Base-by-base conservation (phyloP, 495 filamentous ascomycete species). In the Astrocystis sublimbata region DNA sequence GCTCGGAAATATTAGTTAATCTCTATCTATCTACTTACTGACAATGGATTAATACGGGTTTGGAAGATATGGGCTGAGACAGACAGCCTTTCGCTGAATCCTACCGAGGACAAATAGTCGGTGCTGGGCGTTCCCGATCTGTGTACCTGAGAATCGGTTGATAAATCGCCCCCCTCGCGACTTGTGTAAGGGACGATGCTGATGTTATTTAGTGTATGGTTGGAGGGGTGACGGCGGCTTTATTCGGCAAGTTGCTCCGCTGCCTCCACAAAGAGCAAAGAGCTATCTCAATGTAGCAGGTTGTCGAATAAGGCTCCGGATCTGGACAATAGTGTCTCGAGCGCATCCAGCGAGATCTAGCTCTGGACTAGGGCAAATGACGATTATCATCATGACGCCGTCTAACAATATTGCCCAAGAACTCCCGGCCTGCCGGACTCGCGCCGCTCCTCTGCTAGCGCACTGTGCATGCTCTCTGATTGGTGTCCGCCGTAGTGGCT, bases 191-290 rank as follows among this genome's bases (percentile, higher is more conserved):
- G 28, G 28, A 4, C 9, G 15, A 49, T 13, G 46, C 26, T 49
- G 12, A 4, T 12, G 26, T 8, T 49, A 4, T 1, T 30, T 30
- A 4, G 28, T 49, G 2, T 26, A 7, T 15, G 13, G 23, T 49
- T 49, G 46, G 28, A 30, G 4, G 6, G 43, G 23, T n/a, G 3
- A n/a, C 13, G 17, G 24, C 24, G 15, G 26, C 46, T 49, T 49
- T 47, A n/a, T 56, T 41, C 42, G 24, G 15, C 19, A n/a, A 19
- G 12, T 42, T 56, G 53, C 40, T n/a, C n/a, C n/a, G n/a, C n/a
- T n/a, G 38, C 26, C 17, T 15, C 12, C 33, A 28, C 52, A 55
- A 41, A 55, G 51, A 40, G 13, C 52, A 55, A 41, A 55, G 51
- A 40, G 13, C 2, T 13, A 15, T 26, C 38, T 30, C 35, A n/a